Conservation (phyloP, 208 protist species). For the Polymyxa betae region DNA sequence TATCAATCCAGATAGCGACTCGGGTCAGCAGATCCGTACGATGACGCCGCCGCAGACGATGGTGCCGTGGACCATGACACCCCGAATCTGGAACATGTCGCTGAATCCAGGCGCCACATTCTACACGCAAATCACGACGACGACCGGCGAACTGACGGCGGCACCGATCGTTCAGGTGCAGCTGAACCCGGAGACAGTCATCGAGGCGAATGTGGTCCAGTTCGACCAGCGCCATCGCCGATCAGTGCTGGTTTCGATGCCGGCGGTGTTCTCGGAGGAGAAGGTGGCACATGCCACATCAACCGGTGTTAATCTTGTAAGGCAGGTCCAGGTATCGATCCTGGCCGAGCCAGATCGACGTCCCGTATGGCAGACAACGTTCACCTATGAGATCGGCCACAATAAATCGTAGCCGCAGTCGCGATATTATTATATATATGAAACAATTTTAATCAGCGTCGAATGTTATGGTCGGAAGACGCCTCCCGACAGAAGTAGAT, state of each 20-base stretch:
- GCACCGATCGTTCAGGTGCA: neutral
- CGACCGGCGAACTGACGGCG: neutral
- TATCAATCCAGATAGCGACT: neutral
- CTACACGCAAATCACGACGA: neutral
- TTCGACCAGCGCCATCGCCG: neutral
- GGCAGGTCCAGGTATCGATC: too few relatives aligned
- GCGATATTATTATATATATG: too few relatives aligned
- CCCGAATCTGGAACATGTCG: neutral
- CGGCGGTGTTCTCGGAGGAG: neutral
- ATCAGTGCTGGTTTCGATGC: neutral
- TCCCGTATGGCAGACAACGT: too few relatives aligned
- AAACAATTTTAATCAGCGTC: too few relatives aligned
- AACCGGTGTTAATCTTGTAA: too few relatives aligned
- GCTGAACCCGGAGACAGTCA: neutral
- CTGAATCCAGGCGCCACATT: neutral
- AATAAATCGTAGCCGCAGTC: too few relatives aligned
- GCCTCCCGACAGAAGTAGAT: conserved; percentile 25
- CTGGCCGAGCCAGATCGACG: too few relatives aligned
- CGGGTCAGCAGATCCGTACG: too few relatives aligned
- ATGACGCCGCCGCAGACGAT: neutral
- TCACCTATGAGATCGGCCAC: too few relatives aligned
- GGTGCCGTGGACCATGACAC: neutral
- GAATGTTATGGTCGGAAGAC: conserved; percentile 3
- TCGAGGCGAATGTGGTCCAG: neutral
- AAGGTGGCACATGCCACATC: neutral